Evolutionary conservation across 78 protist genomes (phyloP).

Genomic region (Diacronema lutheri): DNA sequence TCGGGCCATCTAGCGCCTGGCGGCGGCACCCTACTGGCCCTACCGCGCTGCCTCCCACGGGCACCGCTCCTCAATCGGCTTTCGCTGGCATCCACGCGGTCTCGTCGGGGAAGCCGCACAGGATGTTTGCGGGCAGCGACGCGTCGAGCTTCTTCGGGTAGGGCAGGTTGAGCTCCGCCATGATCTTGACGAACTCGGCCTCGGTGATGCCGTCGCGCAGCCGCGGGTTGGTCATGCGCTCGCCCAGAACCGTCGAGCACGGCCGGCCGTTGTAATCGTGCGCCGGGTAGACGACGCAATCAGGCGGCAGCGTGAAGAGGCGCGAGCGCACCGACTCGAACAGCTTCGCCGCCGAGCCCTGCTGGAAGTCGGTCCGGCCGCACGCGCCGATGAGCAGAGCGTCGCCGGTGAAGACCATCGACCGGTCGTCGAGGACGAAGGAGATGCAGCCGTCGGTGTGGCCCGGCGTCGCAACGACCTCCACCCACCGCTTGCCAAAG

Average conservation of each 20-base stretch:
- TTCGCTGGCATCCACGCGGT: no score
- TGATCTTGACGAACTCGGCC: conserved; percentile 7
- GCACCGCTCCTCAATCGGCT: no score
- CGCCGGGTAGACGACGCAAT: conserved; percentile 29
- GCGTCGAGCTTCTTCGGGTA: background rate
- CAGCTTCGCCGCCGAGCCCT: background rate
- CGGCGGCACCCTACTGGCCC: no score
- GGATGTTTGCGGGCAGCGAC: background rate
- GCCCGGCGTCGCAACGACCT: conserved; percentile 22
- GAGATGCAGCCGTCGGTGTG: conserved; percentile 34
- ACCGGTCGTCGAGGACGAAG: background rate
- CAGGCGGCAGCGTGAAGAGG: conserved; percentile 30
- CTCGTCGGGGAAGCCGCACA: background rate
- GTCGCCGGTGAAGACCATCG: conserved; percentile 33
- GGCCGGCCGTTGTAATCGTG: conserved; percentile 33
- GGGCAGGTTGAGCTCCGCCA: conserved; percentile 8
- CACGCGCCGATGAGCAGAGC: conserved; percentile 29
- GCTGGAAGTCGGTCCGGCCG: conserved; percentile 41
- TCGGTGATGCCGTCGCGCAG: background rate
- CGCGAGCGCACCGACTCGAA: conserved; percentile 4
- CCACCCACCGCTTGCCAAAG: background rate
- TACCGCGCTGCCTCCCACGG: no score
- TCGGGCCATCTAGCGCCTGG: no score
- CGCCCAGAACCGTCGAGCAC: conserved; percentile 9
- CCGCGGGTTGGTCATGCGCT: background rate